Base-by-base conservation (phyloP, 2,329 filamentous ascomycete genomes). In the Colletotrichum noveboracense region DNA sequence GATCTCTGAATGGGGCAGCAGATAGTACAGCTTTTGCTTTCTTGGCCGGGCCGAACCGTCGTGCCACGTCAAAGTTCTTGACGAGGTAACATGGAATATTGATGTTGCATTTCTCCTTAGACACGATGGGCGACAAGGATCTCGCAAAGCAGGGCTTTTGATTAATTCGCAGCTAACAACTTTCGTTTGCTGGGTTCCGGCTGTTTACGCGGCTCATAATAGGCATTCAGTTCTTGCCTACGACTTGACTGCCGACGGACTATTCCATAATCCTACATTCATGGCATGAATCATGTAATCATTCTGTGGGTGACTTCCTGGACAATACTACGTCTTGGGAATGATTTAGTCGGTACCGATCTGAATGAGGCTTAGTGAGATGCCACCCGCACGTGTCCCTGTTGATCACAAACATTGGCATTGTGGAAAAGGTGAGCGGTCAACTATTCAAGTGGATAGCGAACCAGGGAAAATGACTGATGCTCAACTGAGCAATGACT, bases 341-440 rank as follows among this genome's bases (percentile, higher is more conserved):
- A 52, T 21, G 43, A 21, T 52, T 52, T 52, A 21, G 43, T 21
- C 43, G 43, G 43, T 52, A 52, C 43, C 43, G 43, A 52, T 21
- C 43, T 52, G 3, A 52, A 52, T 52, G 43, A 52, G 43, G 43
- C n/a, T 52, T 52, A 52, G 43, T 52, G 43, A 52, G 43, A 52
- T 52, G n/a, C 43, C n/a, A 24, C 6, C n/a, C 3, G 43, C 43
- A 24, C 12, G 43, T 52, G 43, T 52, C n/a, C 43, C 43, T 52
- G n/a, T 21, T 52, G 43, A 52, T 52, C n/a, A 52, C 43, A 52
- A 52, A 52, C n/a, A 52, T 21, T 52, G 43, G 43, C 43, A 52
- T 52, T 21, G 43, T 52, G 43, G 43, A 52, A 52, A 52, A 52
- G 43, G n/a, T 52, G 43, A 52, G 43, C 43, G 43, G 43, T 52